Evolutionary conservation across 371 early-diverging fungal genomes (phyloP).

Genomic region (Mucor piriformis): DNA sequence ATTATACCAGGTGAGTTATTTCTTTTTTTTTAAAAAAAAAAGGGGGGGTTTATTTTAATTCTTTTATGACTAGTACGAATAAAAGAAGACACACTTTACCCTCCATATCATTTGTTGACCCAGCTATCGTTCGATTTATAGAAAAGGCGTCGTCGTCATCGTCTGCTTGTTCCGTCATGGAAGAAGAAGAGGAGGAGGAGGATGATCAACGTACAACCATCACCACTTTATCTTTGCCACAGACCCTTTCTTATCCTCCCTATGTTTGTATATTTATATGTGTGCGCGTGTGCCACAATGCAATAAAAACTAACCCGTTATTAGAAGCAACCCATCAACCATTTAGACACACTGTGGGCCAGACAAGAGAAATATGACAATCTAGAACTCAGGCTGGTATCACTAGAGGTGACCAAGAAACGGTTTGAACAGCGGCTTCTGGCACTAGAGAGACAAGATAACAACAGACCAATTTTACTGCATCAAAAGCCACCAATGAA

Average conservation of each 20-base stretch:
- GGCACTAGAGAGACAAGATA: conserved; percentile 2
- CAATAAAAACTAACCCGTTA: background rate
- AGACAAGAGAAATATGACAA: conserved; percentile 13
- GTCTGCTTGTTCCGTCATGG: background rate
- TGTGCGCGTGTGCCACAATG: too few species aligned
- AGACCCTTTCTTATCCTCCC: background rate
- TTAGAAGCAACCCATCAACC: background rate
- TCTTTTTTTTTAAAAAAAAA: background rate
- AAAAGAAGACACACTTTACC: conserved; percentile 24
- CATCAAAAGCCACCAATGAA: conserved; percentile 18
- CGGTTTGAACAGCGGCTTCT: conserved; percentile 24
- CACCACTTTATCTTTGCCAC: background rate
- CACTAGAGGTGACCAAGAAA: conserved; percentile 16
- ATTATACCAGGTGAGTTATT: conserved; percentile 1
- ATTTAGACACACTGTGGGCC: conserved; percentile 17
- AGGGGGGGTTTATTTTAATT: background rate
- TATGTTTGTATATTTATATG: background rate
- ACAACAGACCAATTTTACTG: background rate
- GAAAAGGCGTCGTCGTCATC: conserved; percentile 22
- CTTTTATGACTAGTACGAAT: background rate
- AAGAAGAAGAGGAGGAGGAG: background rate
- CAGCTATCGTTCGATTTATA: conserved; percentile 33
- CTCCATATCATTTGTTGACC: conserved; percentile 34
- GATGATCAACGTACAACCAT: conserved; percentile 5
- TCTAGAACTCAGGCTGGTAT: conserved; percentile 12